Evolutionary conservation across 1,284 basidiomycete species (phyloP).

Genomic region (Coniferiporia sulphurascens): DNA sequence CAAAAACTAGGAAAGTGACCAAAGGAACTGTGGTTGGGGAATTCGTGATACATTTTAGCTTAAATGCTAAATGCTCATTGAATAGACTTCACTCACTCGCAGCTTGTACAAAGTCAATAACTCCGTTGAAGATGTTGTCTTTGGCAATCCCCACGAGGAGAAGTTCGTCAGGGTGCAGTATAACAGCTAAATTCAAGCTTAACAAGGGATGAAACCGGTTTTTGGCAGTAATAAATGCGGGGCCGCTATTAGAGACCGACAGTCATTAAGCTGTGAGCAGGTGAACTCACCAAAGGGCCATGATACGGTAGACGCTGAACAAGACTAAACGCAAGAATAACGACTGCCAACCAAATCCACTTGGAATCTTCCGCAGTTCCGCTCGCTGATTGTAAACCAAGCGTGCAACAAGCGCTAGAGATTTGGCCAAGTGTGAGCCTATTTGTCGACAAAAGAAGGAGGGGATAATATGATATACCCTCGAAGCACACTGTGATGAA

Average conservation of each 20-base stretch:
- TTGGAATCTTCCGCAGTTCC: neutral
- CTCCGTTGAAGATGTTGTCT: constrained; percentile 16
- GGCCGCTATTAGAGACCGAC: no score
- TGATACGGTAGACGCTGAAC: constrained; percentile 16
- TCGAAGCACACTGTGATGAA: constrained; percentile 13
- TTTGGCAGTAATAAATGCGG: neutral
- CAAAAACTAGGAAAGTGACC: constrained; percentile 16
- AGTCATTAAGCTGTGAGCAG: neutral
- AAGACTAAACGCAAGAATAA: constrained; percentile 15
- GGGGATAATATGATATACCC: constrained; percentile 1
- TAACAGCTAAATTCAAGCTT: constrained; percentile 14
- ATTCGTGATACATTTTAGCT: no score
- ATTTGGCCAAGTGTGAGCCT: neutral
- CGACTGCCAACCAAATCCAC: constrained; percentile 8
- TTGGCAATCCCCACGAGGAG: constrained; percentile 15
- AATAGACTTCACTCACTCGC: constrained; percentile 9
- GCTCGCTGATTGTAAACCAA: neutral
- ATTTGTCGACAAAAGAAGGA: neutral
- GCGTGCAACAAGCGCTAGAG: constrained; percentile 7
- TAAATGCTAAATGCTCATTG: neutral
- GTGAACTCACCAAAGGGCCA: constrained; percentile 13
- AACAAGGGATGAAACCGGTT: neutral
- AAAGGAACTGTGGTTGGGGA: constrained; percentile 17
- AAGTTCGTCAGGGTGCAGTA: constrained; percentile 15
- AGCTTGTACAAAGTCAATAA: constrained; percentile 17